phyloP scores from a whole-genome alignment of 768 basidiomycete genomes.

The Trametes gibbosa region DNA sequence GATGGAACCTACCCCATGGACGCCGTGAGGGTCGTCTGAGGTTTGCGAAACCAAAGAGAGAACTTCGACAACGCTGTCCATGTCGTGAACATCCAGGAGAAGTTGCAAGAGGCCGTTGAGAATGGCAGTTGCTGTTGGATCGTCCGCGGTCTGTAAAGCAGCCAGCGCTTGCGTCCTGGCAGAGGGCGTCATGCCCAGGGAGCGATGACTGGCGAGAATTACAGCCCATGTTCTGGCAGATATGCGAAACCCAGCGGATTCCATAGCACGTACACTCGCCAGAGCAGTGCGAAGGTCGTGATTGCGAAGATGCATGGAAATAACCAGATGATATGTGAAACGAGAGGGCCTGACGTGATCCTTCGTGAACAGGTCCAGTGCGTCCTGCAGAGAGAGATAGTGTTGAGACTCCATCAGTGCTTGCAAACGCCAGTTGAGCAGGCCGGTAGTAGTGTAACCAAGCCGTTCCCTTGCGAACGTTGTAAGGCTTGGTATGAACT shows the following conservation, averaged over 20 bases:
- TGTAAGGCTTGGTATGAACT: conserved; percentile 45
- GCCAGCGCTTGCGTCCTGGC: conserved; percentile 53
- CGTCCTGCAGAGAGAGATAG: conserved; percentile 43
- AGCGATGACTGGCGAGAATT: conserved; percentile 56
- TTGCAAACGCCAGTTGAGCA: conserved; percentile 71
- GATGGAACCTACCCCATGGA: conserved; percentile 28
- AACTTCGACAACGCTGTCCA: conserved; percentile 43
- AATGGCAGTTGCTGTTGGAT: conserved; percentile 44
- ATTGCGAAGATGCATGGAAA: conserved; percentile 69
- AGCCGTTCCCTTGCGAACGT: conserved; percentile 48
- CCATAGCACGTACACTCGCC: conserved; percentile 54
- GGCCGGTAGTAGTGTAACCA: conserved; percentile 47
- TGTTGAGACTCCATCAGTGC: conserved; percentile 55
- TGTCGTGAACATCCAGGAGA: conserved; percentile 53
- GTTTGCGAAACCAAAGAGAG: conserved; percentile 34
- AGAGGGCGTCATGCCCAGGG: conserved; percentile 53
- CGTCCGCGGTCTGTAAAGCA: conserved; percentile 41
- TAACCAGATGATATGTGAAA: conserved; percentile 66
- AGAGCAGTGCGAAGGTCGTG: conserved; percentile 57
- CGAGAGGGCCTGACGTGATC: conserved; percentile 48
- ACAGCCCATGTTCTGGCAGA: conserved; percentile 59
- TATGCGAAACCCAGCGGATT: conserved; percentile 48
- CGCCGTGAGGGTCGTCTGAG: neutral
- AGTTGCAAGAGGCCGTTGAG: conserved; percentile 70
- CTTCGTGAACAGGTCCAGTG: conserved; percentile 50